Percentiles rank a stretch among this genome's conserved stretches.
phyloP scores from a whole-genome alignment of 1,284 basidiomycete species.

The Vanrija sp. region DNA sequence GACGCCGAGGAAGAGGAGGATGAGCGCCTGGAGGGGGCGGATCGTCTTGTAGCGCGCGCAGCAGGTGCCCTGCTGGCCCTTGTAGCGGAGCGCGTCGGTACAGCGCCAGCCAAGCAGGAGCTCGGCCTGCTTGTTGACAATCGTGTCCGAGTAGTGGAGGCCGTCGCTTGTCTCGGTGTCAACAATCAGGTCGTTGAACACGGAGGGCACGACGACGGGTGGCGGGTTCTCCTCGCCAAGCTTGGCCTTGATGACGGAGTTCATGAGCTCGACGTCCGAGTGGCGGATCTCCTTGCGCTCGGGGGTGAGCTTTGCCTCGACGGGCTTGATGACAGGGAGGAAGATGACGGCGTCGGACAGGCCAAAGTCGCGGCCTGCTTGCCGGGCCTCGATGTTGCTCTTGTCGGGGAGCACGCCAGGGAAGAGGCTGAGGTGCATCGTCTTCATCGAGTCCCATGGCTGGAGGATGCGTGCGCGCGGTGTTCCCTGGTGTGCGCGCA shows the following conservation, averaged over 20 bases:
- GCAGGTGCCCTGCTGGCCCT: conserved; percentile 73
- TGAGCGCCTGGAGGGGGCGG: conserved; percentile 58
- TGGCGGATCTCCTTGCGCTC: conserved; percentile 65
- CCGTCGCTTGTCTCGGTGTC: conserved; percentile 73
- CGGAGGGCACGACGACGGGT: conserved; percentile 62
- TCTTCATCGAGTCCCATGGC: conserved; percentile 40
- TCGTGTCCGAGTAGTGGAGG: conserved; percentile 66
- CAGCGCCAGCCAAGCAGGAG: conserved; percentile 76
- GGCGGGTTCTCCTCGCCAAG: conserved; percentile 52
- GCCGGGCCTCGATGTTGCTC: neutral
- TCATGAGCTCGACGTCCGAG: conserved; percentile 81
- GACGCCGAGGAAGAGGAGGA: conserved; percentile 56
- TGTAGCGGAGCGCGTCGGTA: conserved; percentile 67
- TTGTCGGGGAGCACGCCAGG: conserved; percentile 10
- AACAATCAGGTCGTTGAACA: conserved; percentile 73
- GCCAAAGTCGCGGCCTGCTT: conserved; percentile 9
- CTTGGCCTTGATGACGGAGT: conserved; percentile 70
- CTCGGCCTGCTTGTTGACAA: conserved; percentile 68
- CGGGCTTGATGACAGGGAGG: conserved; percentile 71
- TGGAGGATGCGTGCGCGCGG: conserved; percentile 32
- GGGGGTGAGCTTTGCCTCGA: conserved; percentile 63
- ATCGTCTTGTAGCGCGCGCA: conserved; percentile 71
- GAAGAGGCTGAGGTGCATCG: conserved; percentile 2
- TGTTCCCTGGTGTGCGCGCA: conserved; percentile 48
- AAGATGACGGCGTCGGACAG: conserved; percentile 57